phyloP scores from a whole-genome alignment of 2,329 filamentous ascomycete species.

The Chrysoporthe deuterocubensis region DNA sequence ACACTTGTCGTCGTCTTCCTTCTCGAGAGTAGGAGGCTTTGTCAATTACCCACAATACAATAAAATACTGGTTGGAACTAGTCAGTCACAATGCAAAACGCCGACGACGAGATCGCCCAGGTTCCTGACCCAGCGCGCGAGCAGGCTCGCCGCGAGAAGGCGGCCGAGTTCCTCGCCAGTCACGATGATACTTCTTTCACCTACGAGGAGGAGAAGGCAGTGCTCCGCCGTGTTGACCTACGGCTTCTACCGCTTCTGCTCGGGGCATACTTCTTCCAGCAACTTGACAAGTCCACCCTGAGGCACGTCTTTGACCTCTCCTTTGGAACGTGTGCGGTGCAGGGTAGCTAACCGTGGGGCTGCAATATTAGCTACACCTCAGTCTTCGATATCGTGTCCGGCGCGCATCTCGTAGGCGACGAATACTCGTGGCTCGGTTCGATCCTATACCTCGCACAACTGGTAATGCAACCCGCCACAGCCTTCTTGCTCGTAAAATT shows the following conservation, averaged over 20 bases:
- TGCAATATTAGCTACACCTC: slow-evolving; percentile 44
- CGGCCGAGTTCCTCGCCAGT: slow-evolving; percentile 49
- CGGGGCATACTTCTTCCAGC: slow-evolving; percentile 62
- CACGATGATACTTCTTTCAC: slow-evolving; percentile 47
- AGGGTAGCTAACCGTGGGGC: slow-evolving; percentile 30
- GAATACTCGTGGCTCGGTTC: slow-evolving; percentile 64
- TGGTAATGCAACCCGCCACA: slow-evolving; percentile 60
- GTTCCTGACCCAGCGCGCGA: slow-evolving; percentile 37
- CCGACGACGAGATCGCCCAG: slow-evolving; percentile 33
- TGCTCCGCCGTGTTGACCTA: slow-evolving; percentile 52
- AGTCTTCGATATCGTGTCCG: slow-evolving; percentile 53
- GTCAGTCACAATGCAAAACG: not conserved
- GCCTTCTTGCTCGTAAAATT: slow-evolving; percentile 57
- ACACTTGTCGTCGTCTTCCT: not conserved
- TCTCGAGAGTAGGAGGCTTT: not conserved
- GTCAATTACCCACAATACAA: not conserved
- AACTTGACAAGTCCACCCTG: slow-evolving; percentile 55
- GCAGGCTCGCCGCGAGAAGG: slow-evolving; percentile 36
- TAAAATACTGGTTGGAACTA: not conserved
- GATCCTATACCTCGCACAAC: slow-evolving; percentile 63
- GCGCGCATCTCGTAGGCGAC: slow-evolving; percentile 50
- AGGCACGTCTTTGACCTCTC: slow-evolving; percentile 26
- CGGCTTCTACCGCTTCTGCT: slow-evolving; percentile 56
- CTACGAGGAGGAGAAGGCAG: slow-evolving; percentile 53
- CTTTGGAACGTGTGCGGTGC: not conserved